Evolutionary conservation across 129 eudicot species (phyloP).

Genomic region (Deinandra increscens): DNA sequence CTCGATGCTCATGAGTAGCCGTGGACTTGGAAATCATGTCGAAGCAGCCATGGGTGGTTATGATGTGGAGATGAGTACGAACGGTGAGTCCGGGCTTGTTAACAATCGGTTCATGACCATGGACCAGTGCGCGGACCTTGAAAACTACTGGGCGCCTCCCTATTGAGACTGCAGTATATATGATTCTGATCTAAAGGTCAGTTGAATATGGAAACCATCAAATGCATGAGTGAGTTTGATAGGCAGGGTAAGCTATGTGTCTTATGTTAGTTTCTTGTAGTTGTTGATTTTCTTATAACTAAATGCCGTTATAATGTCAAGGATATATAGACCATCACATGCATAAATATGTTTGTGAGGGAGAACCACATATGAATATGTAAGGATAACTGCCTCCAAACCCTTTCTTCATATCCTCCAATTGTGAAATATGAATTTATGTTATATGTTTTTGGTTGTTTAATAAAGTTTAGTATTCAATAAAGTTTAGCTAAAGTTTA

Average conservation of each 20-base stretch:
- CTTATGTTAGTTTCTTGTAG: constrained; percentile 32
- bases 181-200: constrained; percentile 10
- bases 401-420: constrained; percentile 22
- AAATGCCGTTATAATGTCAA: constrained; percentile 13
- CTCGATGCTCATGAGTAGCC: constrained; percentile 25
- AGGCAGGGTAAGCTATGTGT: constrained; percentile 15
- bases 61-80: constrained; percentile 29
- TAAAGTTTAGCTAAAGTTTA: not conserved
- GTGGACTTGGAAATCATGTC: constrained; percentile 14
- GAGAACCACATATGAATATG: constrained; percentile 32
- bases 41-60: constrained; percentile 27
- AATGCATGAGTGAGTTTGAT: constrained; percentile 18
- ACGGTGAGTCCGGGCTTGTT: constrained; percentile 13
- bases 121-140: constrained; percentile 37
- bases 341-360: constrained; percentile 35
- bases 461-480: not conserved
- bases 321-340: constrained; percentile 22
- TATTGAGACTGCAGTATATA: constrained; percentile 20
- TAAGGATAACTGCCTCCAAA: constrained; percentile 36
- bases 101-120: constrained; percentile 41
- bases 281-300: constrained; percentile 20
- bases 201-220: not conserved
- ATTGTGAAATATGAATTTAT: constrained; percentile 29
- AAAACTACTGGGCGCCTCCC: constrained; percentile 38
- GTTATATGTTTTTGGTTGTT: constrained; percentile 22